Evolutionary conservation across 2,329 filamentous ascomycete genomes (phyloP), one percentile per base, ranked within the genome.

Genomic region (Colletotrichum navitas): DNA sequence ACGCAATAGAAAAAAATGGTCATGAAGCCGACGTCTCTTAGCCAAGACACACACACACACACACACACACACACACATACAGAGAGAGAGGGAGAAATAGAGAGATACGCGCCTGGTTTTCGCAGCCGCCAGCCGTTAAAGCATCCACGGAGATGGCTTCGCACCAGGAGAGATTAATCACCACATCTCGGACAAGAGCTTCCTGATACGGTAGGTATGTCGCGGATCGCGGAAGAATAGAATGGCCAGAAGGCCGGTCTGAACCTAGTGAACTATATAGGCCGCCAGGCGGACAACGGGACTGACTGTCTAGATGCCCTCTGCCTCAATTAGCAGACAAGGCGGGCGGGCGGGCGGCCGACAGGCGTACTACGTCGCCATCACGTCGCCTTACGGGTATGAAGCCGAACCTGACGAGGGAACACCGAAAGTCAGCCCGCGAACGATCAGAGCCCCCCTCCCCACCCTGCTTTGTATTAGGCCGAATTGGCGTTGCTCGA

Each of bases 141-240:
- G 29, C 29, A n/a, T 18, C 26, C 29, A 58, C 58, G 65, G 59
- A n/a, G 34, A 26, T 61, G 26, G 43, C 6, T 43, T 21, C 10
- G 14, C 4, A 21, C 45, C 14, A 21, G 32, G 49, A 52, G 26
- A 52, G 16, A 52, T 29, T 52, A 36, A 36, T 16, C 29, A 34
- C 32, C 32, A 55, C 32, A 32, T 41, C 29, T 26, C 62, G 63
- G 55, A 41, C 39, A 61, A 56, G 63, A 56, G 24, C 59, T 67
- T 70, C 67, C 63, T 56, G 39, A 45, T 62, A 21, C 7, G 56
- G 49, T 43, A 51, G 49, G 63, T 16, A 56, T 10, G 16, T 56
- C 55, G 67, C 56, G 34, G 34, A 34, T n/a, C 18, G 8, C 43
- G 43, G 52, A 7, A 34, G 11, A 36, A 24, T 21, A 8, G 39